A percentile compares a stretch with the other conserved stretches of the same genome.
Conservation (phyloP, 108 stramenopile species). For the Stephanodiscus triporus region DNA sequence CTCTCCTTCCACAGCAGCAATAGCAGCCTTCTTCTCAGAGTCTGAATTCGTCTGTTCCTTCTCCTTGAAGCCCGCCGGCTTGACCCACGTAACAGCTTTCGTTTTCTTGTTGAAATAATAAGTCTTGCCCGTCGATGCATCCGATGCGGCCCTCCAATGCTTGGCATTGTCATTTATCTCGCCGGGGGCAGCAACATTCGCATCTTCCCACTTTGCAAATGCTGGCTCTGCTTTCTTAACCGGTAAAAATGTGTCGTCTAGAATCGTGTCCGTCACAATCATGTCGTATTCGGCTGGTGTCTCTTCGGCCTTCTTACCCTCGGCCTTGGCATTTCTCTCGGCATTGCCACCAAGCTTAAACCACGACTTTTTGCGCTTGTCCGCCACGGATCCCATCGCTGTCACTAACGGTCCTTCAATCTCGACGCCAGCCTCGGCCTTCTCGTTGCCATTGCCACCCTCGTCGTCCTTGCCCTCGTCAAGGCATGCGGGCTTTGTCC, state of each 20-base stretch:
- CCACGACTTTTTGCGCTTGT: slow-evolving; percentile 15
- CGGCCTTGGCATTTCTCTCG: slow-evolving; percentile 26
- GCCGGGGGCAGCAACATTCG: not conserved
- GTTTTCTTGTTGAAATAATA: slow-evolving; percentile 78
- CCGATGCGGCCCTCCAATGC: slow-evolving; percentile 60
- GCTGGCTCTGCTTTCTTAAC: not conserved
- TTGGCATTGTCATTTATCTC: slow-evolving; percentile 2
- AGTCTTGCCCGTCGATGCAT: slow-evolving; percentile 60
- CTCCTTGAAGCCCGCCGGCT: slow-evolving; percentile 59
- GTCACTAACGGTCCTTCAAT: not conserved
- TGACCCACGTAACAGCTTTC: slow-evolving; percentile 71
- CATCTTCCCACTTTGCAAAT: not conserved
- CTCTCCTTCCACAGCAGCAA: not conserved
- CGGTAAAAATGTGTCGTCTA: not conserved
- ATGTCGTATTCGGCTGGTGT: not conserved
- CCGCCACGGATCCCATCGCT: not conserved
- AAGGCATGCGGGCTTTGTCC: slow-evolving; percentile 70
- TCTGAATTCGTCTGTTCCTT: slow-evolving; percentile 20
- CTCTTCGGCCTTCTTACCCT: slow-evolving; percentile 38
- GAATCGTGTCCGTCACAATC: not conserved
- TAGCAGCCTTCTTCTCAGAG: slow-evolving; percentile 8
- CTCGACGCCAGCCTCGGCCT: not conserved
- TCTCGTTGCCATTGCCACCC: slow-evolving; percentile 9
- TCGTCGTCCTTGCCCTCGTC: not conserved
- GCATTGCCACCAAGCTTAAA: slow-evolving; percentile 22